Evolutionary conservation across 2,329 filamentous ascomycete genomes (phyloP).

Genomic region (Corinectria fuckeliana): DNA sequence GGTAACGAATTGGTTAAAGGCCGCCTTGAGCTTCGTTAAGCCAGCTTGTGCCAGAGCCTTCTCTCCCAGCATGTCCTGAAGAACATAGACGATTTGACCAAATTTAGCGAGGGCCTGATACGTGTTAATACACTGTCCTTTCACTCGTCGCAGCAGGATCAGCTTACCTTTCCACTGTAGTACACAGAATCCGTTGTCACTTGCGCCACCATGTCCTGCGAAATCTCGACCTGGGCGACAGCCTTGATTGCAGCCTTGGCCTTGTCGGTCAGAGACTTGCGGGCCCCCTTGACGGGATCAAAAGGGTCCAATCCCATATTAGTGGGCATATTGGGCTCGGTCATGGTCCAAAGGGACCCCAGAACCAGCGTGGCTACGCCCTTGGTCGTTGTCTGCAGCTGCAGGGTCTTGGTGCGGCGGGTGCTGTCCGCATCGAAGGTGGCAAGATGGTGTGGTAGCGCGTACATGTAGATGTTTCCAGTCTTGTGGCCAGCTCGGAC

Average conservation of each 20-base stretch:
- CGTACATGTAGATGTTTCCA: conserved; percentile 79
- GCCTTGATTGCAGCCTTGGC: conserved; percentile 65
- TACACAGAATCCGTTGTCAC: conserved; percentile 88
- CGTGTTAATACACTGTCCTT: conserved; percentile 1
- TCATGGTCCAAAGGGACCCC: conserved; percentile 78
- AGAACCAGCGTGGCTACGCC: conserved; percentile 76
- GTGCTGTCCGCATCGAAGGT: conserved; percentile 69
- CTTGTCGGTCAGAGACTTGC: conserved; percentile 55
- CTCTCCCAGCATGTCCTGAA: conserved; percentile 68
- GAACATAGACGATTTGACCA: conserved; percentile 70
- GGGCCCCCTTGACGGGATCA: conserved; percentile 60
- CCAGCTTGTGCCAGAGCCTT: conserved; percentile 61
- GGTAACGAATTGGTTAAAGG: conserved; percentile 69
- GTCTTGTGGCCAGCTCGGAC: conserved; percentile 69
- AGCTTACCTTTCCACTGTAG: conserved; percentile 79
- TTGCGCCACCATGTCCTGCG: conserved; percentile 76
- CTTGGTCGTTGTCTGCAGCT: conserved; percentile 83
- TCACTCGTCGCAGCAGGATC: too few relatives aligned
- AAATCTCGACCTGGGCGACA: conserved; percentile 74
- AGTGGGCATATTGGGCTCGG: conserved; percentile 74
- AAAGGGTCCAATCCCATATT: conserved; percentile 82
- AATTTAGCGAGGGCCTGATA: conserved; percentile 75
- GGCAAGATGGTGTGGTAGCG: conserved; percentile 82
- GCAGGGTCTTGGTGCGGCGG: conserved; percentile 60
- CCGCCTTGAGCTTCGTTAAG: conserved; percentile 66